A percentile compares a stretch with the other conserved stretches of the same genome.
phyloP scores from a whole-genome alignment of 2,329 filamentous ascomycete species.

The Colletotrichum incanum region DNA sequence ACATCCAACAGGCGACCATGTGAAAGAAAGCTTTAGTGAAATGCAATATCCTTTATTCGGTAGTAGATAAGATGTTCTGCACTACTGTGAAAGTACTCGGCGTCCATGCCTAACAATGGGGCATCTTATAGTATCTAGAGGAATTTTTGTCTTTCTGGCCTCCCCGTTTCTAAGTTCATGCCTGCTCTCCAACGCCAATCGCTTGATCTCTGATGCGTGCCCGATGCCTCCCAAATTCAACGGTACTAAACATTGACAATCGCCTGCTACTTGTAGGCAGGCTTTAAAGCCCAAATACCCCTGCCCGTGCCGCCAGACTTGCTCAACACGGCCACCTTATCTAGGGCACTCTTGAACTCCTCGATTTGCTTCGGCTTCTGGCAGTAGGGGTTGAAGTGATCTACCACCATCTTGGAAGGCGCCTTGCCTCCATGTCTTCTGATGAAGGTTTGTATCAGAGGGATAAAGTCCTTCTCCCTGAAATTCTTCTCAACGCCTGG shows the following conservation, averaged over 20 bases:
- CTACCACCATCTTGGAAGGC: slow-evolving; percentile 87
- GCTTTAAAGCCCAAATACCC: slow-evolving; percentile 68
- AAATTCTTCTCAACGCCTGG: slow-evolving; percentile 58
- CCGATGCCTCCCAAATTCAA: neutral
- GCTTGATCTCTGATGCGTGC: neutral
- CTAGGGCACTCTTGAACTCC: slow-evolving; percentile 87
- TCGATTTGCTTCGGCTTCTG: slow-evolving; percentile 77
- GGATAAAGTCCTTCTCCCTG: slow-evolving; percentile 75
- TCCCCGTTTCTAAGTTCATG: neutral
- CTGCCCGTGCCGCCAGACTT: slow-evolving; percentile 67
- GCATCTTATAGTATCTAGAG: too few relatives aligned
- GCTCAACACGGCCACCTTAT: slow-evolving; percentile 81
- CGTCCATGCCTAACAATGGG: too few relatives aligned
- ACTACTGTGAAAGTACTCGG: neutral
- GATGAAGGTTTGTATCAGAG: slow-evolving; percentile 85
- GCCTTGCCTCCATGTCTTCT: slow-evolving; percentile 82
- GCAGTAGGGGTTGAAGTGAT: slow-evolving; percentile 90
- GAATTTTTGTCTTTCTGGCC: too few relatives aligned
- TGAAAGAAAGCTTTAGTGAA: neutral
- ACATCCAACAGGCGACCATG: neutral
- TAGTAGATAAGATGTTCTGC: neutral
- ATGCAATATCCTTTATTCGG: fast-evolving
- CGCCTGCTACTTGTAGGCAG: slow-evolving; percentile 16
- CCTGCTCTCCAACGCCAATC: neutral
- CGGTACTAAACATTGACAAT: neutral